Percentiles rank a stretch among this genome's conserved stretches.
Evolutionary conservation across 768 basidiomycete species (phyloP).

Genomic region (Mycena capillaripes): DNA sequence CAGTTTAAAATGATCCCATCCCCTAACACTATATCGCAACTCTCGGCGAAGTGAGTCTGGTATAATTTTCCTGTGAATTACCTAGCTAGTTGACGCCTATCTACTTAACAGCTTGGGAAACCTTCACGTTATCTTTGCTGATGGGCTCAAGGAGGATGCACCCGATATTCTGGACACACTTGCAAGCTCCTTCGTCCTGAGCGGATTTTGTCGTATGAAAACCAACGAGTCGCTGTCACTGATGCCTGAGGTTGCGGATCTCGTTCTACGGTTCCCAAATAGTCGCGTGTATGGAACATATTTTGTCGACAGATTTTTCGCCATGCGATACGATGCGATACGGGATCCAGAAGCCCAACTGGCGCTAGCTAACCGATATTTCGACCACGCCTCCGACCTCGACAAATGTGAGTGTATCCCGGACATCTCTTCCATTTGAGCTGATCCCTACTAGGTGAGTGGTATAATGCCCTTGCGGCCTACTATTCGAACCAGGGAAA

Average conservation of each 20-base stretch:
- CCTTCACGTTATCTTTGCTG: not conserved
- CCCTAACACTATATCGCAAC: not conserved
- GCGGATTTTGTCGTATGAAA: not conserved
- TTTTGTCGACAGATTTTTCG: conserved; percentile 5
- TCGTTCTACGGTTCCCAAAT: not conserved
- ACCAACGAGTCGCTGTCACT: not conserved
- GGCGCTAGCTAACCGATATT: not conserved
- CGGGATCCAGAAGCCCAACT: not conserved
- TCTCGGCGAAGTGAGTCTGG: not conserved
- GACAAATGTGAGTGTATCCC: not conserved
- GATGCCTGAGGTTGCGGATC: not conserved
- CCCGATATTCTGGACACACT: not conserved
- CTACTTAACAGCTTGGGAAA: too few species aligned
- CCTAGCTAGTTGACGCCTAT: too few species aligned
- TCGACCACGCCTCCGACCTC: not conserved
- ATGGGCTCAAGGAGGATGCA: not conserved
- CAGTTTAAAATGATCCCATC: not conserved
- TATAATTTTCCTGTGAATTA: too few species aligned
- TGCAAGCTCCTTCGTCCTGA: not conserved
- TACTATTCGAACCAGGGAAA: not conserved
- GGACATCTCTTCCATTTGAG: not conserved
- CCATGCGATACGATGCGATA: not conserved
- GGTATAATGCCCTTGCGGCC: conserved; percentile 10
- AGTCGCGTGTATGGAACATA: not conserved
- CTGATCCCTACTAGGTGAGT: not conserved